Evolutionary conservation across 805 yeast species (phyloP).

Genomic region (Sugiyamaella boreocaroliniensis): DNA sequence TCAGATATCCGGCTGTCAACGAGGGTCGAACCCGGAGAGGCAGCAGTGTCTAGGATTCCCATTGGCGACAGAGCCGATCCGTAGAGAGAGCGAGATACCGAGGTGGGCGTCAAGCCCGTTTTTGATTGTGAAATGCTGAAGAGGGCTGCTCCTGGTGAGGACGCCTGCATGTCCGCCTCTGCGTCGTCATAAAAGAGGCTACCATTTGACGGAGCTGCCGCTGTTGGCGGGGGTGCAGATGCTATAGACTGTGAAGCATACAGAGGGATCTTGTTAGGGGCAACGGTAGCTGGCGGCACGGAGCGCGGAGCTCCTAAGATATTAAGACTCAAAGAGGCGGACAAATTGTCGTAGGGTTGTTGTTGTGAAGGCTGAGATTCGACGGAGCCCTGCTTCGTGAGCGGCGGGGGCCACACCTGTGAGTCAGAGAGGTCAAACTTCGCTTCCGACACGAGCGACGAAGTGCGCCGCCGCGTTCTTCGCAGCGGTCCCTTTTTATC

Average conservation of each 20-base stretch:
- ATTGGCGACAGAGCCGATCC: neutral
- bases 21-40: slow-evolving; percentile 3
- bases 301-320: neutral
- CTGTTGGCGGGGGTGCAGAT: too few relatives aligned
- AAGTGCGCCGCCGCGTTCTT: neutral
- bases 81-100: neutral
- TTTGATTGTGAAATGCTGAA: neutral
- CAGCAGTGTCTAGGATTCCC: neutral
- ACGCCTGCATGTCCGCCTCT: neutral
- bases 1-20: slow-evolving; percentile 12
- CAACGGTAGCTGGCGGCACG: neutral
- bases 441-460: neutral
- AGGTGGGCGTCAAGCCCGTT: neutral
- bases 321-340: neutral
- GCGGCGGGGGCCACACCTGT: neutral
- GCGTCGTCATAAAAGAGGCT: neutral
- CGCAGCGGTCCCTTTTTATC: slow-evolving; percentile 8
- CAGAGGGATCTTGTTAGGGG: neutral
- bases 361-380: too few relatives aligned
- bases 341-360: neutral
- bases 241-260: neutral
- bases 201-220: neutral
- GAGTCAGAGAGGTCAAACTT: neutral
- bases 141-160: neutral
- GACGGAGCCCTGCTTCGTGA: too few relatives aligned